A percentile compares a stretch with the other conserved stretches of the same genome.
Evolutionary conservation across 306 rosid species (phyloP).

Genomic region (Vigna hirtella): DNA sequence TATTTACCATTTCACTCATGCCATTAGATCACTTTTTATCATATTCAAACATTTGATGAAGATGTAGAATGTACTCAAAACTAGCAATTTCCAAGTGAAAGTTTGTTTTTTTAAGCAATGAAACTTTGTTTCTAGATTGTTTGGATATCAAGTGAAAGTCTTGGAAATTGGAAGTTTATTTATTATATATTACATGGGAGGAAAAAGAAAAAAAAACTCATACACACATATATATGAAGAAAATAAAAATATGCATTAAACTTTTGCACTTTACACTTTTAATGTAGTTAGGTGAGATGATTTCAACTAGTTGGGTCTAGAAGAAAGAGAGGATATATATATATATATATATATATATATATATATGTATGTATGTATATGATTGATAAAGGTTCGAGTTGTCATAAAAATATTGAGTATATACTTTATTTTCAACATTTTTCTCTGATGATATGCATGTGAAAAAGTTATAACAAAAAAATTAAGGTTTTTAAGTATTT

Average conservation of each 20-base stretch:
- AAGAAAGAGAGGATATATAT: neutral
- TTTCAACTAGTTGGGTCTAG: neutral
- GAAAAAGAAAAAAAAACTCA: neutral
- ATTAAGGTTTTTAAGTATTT: neutral
- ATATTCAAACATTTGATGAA: neutral
- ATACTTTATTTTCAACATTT: too few relatives aligned
- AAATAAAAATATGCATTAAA: neutral
- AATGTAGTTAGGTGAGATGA: neutral
- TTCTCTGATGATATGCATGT: neutral
- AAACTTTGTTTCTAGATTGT: too few relatives aligned
- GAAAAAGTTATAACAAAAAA: too few relatives aligned
- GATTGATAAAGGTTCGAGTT: neutral
- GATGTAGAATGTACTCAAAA: neutral
- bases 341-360: too few relatives aligned
- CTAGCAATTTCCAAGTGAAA: neutral
- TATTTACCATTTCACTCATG: slow-evolving; percentile 10
- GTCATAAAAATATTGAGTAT: neutral
- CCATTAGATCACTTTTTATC: neutral
- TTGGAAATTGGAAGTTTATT: too few relatives aligned
- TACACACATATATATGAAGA: neutral
- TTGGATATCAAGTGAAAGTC: too few relatives aligned
- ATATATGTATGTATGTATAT: too few relatives aligned
- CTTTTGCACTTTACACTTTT: neutral
- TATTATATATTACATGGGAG: too few relatives aligned
- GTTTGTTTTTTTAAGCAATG: too few relatives aligned